Conservation (phyloP, 768 basidiomycete genomes). For the Pleurotus citrinopileatus region DNA sequence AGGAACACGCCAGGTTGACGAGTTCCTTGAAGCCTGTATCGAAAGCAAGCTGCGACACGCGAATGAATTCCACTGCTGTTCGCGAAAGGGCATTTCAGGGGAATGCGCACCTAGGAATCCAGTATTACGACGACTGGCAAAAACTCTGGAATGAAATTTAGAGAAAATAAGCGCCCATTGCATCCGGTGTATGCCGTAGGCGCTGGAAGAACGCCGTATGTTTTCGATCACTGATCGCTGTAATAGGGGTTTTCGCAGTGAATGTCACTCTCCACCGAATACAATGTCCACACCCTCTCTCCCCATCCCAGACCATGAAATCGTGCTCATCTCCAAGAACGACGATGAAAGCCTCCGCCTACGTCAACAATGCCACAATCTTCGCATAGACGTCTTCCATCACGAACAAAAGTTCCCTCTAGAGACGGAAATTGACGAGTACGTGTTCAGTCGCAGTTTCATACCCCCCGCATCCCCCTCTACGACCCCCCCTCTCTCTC, state of each 20-base stretch:
- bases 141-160: no score
- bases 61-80: background rate
- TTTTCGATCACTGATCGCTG: no score
- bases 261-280: no score
- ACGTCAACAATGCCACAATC: slow-evolving; percentile 62
- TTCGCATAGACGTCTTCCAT: slow-evolving; percentile 61
- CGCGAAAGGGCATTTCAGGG: no score
- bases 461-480: slow-evolving; percentile 8
- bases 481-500: no score
- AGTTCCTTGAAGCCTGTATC: slow-evolving; percentile 4
- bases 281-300: no score
- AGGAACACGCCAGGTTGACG: slow-evolving; percentile 25
- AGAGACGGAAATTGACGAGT: slow-evolving; percentile 78
- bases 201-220: slow-evolving; percentile 10
- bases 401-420: slow-evolving; percentile 70
- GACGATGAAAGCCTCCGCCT: slow-evolving; percentile 26
- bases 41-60: background rate
- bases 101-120: no score
- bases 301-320: slow-evolving; percentile 47
- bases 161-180: background rate
- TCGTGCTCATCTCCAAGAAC: slow-evolving; percentile 44
- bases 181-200: background rate
- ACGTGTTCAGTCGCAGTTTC: slow-evolving; percentile 20
- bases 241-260: no score
- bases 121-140: background rate